Conservation (phyloP, 306 rosid genomes). For the Cucurbita argyrosperma region DNA sequence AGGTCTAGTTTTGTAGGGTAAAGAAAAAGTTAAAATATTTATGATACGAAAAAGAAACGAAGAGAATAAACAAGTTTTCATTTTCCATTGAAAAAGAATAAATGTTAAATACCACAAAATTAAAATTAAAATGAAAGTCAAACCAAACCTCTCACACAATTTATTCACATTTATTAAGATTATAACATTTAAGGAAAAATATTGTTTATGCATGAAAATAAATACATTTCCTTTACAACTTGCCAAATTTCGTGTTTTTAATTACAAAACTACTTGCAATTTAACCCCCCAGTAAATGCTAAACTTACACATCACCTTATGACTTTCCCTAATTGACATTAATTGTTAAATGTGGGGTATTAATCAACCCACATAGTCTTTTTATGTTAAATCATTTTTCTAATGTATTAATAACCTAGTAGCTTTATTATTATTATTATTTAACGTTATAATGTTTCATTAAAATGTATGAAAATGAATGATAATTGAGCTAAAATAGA, state of each 20-base stretch:
- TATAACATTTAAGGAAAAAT: background rate
- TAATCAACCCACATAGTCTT: too few relatives aligned
- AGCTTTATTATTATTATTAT: too few relatives aligned
- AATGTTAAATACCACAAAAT: background rate
- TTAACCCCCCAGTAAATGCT: background rate
- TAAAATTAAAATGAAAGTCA: background rate
- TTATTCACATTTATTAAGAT: background rate
- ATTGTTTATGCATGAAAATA: background rate
- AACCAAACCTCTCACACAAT: background rate
- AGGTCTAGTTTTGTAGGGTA: background rate
- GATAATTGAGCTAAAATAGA: too few relatives aligned
- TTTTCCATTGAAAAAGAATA: background rate
- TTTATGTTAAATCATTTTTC: background rate
- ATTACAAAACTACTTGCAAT: background rate
- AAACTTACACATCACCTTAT: too few relatives aligned
- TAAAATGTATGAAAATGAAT: too few relatives aligned
- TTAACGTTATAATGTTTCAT: too few relatives aligned
- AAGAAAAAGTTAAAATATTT: background rate
- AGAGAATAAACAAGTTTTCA: background rate
- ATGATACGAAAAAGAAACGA: background rate
- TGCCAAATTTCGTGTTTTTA: background rate
- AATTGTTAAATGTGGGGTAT: too few relatives aligned
- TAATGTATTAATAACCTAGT: too few relatives aligned
- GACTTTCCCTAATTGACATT: background rate
- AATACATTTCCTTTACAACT: background rate